Evolutionary conservation across 2,329 filamentous ascomycete genomes (phyloP).

Genomic region (Penicillium sp.): DNA sequence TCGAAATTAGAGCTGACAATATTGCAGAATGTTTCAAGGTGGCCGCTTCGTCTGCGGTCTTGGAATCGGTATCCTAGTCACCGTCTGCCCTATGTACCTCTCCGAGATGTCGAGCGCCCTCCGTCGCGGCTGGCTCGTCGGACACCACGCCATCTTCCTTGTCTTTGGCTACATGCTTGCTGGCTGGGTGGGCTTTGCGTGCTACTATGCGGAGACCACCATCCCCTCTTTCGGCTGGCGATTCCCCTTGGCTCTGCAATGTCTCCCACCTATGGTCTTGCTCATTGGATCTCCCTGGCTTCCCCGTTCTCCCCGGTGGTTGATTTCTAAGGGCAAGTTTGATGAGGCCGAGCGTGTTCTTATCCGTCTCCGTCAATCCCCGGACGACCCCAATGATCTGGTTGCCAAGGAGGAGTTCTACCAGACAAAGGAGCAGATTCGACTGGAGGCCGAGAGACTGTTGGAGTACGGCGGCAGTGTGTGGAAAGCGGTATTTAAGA

Average conservation of each 20-base stretch:
- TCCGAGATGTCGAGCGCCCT: conserved; percentile 42
- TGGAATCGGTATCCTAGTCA: conserved; percentile 43
- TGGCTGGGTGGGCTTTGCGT: conserved; percentile 45
- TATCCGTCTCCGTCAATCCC: conserved; percentile 36
- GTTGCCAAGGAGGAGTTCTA: conserved; percentile 46
- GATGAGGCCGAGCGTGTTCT: conserved; percentile 47
- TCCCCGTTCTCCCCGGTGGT: conserved; percentile 49
- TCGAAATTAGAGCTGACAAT: conserved; percentile 3
- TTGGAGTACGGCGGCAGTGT: conserved; percentile 40
- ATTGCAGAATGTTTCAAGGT: conserved; percentile 42
- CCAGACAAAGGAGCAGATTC: conserved; percentile 47
- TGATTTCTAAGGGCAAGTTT: conserved; percentile 44
- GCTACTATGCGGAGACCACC: conserved; percentile 39
- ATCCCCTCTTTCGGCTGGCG: conserved; percentile 44
- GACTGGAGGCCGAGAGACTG: conserved; percentile 42
- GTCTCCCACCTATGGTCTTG: conserved; percentile 39
- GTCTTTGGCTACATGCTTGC: conserved; percentile 48
- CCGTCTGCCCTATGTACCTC: conserved; percentile 46
- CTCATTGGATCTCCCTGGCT: conserved; percentile 42
- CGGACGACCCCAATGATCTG: conserved; percentile 40
- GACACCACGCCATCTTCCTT: conserved; percentile 46
- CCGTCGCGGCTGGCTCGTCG: conserved; percentile 45
- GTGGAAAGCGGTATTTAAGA: conserved; percentile 47
- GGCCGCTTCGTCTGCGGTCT: conserved; percentile 43
- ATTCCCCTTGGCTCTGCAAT: conserved; percentile 44